Percentiles rank a stretch among this genome's conserved stretches.
Conservation (phyloP, 1,284 basidiomycete genomes). For the Exsudoporus floridanus region DNA sequence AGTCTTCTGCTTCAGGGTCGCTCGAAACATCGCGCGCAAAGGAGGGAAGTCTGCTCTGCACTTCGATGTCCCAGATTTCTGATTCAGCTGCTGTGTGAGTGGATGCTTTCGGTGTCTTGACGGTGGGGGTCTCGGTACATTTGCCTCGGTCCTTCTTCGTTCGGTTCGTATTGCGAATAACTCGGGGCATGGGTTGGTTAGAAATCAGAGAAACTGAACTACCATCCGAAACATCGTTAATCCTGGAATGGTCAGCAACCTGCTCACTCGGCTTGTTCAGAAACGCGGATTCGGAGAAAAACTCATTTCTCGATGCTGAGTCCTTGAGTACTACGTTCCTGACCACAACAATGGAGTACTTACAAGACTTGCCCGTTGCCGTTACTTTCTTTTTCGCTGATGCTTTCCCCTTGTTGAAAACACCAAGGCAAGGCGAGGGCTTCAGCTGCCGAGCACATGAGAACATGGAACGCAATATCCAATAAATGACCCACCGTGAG, state of each 20-base stretch:
- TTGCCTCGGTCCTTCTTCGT: slow-evolving; percentile 3
- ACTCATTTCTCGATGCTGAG: slow-evolving; percentile 17
- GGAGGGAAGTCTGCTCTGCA: slow-evolving; percentile 35
- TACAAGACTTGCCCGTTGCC: slow-evolving; percentile 19
- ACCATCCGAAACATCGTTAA: slow-evolving; percentile 5
- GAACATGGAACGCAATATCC: background rate
- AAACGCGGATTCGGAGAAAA: slow-evolving; percentile 56
- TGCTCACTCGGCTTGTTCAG: slow-evolving; percentile 37
- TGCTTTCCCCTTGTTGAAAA: slow-evolving; percentile 71
- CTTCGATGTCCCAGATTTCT: slow-evolving; percentile 67
- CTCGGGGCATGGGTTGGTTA: background rate
- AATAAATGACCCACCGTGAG: slow-evolving; percentile 54
- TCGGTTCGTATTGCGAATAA: background rate
- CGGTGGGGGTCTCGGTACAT: background rate
- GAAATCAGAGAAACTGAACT: slow-evolving; percentile 7
- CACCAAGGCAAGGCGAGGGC: slow-evolving; percentile 48
- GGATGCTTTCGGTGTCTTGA: background rate
- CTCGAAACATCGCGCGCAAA: slow-evolving; percentile 14
- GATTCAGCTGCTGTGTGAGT: slow-evolving; percentile 38
- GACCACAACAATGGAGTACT: slow-evolving; percentile 1
- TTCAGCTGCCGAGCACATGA: slow-evolving; percentile 39
- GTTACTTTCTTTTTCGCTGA: slow-evolving; percentile 45
- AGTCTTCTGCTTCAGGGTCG: slow-evolving; percentile 6
- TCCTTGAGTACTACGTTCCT: slow-evolving; percentile 7
- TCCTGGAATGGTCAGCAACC: slow-evolving; percentile 4